These are phyloP conservation scores for Backusella australiensis DNA, from an alignment of 192 early-diverging fungal genomes.

Conservation along the genomic window DNA sequence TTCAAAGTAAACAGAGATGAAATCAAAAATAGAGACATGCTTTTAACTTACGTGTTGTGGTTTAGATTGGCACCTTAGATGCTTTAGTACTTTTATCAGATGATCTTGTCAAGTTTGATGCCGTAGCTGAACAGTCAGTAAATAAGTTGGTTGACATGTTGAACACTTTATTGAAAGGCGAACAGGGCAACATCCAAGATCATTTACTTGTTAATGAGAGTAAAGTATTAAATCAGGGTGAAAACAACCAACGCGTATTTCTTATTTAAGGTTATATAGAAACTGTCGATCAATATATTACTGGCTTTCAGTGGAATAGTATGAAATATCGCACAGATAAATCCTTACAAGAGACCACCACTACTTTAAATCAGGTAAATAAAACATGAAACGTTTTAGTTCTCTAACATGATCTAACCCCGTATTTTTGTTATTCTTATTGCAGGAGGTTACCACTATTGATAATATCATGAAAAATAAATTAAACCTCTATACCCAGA, in stretches of 20 bases:
- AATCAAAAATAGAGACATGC: not conserved
- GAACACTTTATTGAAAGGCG: conserved; percentile 64
- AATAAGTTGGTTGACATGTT: conserved; percentile 89
- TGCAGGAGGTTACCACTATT: conserved; percentile 81
- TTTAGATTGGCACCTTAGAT: conserved; percentile 93
- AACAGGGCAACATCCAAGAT: conserved; percentile 51
- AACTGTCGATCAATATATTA: conserved; percentile 83
- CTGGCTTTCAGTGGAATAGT: conserved; percentile 91
- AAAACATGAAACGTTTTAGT: conserved; percentile 6
- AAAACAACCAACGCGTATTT: conserved; percentile 5
- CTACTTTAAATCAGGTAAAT: conserved; percentile 72
- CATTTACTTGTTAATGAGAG: conserved; percentile 80
- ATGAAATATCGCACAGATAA: conserved; percentile 97
- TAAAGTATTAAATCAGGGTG: conserved; percentile 39
- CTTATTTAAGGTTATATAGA: conserved; percentile 49
- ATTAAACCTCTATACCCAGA: conserved; percentile 78
- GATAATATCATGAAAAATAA: conserved; percentile 92
- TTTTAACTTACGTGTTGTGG: not conserved
- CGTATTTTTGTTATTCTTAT: not conserved
- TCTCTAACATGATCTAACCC: not conserved
- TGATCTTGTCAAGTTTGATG: conserved; percentile 87
- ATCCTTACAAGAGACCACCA: conserved; percentile 80
- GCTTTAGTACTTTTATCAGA: conserved; percentile 91
- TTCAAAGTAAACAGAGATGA: conserved; percentile 72
- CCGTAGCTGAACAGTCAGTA: conserved; percentile 66